phyloP scores from a whole-genome alignment of 202 grass and related monocot genomes.

The Musa balbisiana region DNA sequence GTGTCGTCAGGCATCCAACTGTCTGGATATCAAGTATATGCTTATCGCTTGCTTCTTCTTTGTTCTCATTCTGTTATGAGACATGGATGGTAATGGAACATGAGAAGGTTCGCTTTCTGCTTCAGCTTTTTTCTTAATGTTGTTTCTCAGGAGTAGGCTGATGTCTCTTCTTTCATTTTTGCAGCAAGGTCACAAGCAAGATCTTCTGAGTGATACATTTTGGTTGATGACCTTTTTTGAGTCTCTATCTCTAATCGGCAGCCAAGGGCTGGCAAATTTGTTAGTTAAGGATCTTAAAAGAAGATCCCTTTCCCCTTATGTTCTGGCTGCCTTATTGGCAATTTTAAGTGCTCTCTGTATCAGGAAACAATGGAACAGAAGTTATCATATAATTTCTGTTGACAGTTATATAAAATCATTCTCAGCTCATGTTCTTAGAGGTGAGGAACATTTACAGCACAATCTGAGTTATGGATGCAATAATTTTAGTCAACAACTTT shows the following conservation, averaged over 20 bases:
- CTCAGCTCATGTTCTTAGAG: slow-evolving; percentile 82
- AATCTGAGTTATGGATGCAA: neutral
- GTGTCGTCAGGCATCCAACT: slow-evolving; percentile 44
- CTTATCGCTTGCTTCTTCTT: slow-evolving; percentile 59
- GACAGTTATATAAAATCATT: slow-evolving; percentile 92
- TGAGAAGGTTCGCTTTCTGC: slow-evolving; percentile 64
- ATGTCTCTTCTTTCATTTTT: slow-evolving; percentile 34
- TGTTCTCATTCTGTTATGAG: slow-evolving; percentile 88
- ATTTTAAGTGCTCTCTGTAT: slow-evolving; percentile 51
- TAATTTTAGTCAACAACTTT: slow-evolving; percentile 6
- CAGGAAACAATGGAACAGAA: slow-evolving; percentile 57
- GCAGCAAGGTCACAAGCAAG: slow-evolving; percentile 86
- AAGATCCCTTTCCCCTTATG: slow-evolving; percentile 43
- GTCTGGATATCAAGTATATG: slow-evolving; percentile 59
- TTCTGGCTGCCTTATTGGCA: slow-evolving; percentile 54
- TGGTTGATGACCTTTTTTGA: slow-evolving; percentile 93
- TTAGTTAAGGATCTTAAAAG: slow-evolving; percentile 33
- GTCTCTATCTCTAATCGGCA: slow-evolving; percentile 63
- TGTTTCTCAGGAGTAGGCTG: slow-evolving; percentile 7
- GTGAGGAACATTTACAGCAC: slow-evolving; percentile 30
- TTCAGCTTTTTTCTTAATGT: neutral
- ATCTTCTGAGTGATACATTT: slow-evolving; percentile 70
- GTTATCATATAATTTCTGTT: slow-evolving; percentile 49
- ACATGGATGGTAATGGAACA: slow-evolving; percentile 71
- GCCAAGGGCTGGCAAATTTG: slow-evolving; percentile 71